Conservation (phyloP, 2,329 filamentous ascomycete species). For the Leptographium lundbergii region DNA sequence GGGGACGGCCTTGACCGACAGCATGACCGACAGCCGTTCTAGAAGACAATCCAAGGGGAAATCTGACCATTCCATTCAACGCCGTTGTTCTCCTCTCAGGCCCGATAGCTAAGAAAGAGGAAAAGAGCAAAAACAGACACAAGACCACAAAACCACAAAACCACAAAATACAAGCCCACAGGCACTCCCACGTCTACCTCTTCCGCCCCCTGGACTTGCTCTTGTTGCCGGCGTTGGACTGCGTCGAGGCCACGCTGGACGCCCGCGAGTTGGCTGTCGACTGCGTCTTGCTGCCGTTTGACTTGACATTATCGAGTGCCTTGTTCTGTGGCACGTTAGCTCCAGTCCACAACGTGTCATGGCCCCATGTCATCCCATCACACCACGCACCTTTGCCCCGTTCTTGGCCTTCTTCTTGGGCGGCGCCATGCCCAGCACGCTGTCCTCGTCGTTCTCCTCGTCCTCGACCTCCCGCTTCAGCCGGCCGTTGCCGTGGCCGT, state of each 20-base stretch:
- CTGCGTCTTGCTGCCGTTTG: constrained; percentile 44
- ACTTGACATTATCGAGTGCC: constrained; percentile 62
- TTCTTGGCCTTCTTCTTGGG: constrained; percentile 92
- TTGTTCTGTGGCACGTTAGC: constrained; percentile 56
- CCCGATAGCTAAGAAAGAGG: background rate
- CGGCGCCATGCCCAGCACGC: constrained; percentile 60
- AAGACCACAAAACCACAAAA: background rate
- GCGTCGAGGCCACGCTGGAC: constrained; percentile 72
- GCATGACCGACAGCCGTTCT: too few species aligned
- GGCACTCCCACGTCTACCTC: background rate
- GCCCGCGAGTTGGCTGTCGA: constrained; percentile 72
- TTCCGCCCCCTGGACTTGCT: constrained; percentile 12
- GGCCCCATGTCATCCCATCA: background rate
- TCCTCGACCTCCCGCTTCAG: constrained; percentile 66
- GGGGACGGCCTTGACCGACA: too few species aligned
- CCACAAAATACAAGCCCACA: background rate
- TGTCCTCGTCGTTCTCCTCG: constrained; percentile 74
- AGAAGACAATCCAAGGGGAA: too few species aligned
- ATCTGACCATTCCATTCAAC: too few species aligned
- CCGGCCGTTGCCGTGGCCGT: constrained; percentile 46
- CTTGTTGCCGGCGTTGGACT: constrained; percentile 32
- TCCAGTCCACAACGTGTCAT: too few species aligned
- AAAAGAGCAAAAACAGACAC: background rate
- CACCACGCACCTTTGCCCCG: constrained; percentile 53
- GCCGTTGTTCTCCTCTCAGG: too few species aligned